A percentile compares a stretch with the other conserved stretches of the same genome.
These are phyloP conservation scores for Aspergillus ustus DNA, from an alignment of 2,329 filamentous ascomycete species.

Conservation along the genomic window DNA sequence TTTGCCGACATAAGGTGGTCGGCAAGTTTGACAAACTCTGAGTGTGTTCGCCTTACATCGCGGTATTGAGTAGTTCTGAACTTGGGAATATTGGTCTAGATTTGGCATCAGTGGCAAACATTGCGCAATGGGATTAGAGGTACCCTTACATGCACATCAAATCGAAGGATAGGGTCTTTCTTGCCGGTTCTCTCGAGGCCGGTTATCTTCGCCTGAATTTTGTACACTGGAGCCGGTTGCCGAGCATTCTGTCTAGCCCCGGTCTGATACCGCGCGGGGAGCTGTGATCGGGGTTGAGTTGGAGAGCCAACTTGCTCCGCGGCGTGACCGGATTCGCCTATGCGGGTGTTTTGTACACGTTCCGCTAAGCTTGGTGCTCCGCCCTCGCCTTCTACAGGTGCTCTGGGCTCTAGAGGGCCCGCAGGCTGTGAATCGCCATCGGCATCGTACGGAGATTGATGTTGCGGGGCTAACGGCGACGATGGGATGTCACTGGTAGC, in stretches of 20 bases:
- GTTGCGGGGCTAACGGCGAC: slow-evolving; percentile 46
- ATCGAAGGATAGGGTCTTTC: slow-evolving; percentile 92
- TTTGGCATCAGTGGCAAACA: slow-evolving; percentile 11
- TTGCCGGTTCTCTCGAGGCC: slow-evolving; percentile 89
- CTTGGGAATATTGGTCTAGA: slow-evolving; percentile 94
- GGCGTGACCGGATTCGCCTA: slow-evolving; percentile 42
- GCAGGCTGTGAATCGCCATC: slow-evolving; percentile 26
- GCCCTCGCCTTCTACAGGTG: slow-evolving; percentile 24
- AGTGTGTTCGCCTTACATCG: slow-evolving; percentile 92
- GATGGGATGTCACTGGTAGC: slow-evolving; percentile 45
- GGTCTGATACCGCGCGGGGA: slow-evolving; percentile 55
- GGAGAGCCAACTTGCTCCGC: slow-evolving; percentile 47
- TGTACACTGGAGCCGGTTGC: slow-evolving; percentile 70
- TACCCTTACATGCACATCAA: slow-evolving; percentile 86
- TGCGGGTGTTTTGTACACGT: slow-evolving; percentile 45
- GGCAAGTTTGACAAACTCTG: slow-evolving; percentile 94
- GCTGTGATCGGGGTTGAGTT: slow-evolving; percentile 46
- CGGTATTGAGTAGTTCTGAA: slow-evolving; percentile 98
- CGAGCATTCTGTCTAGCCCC: slow-evolving; percentile 42
- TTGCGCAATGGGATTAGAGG: not conserved
- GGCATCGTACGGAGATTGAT: slow-evolving; percentile 39
- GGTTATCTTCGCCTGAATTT: slow-evolving; percentile 92
- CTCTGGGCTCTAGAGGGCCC: slow-evolving; percentile 23
- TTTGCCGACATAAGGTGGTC: slow-evolving; percentile 98
- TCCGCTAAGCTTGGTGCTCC: slow-evolving; percentile 53